A percentile compares a stretch with the other conserved stretches of the same genome.
Conservation (phyloP, 371 early-diverging fungal species). For the Haplosporangium sp. region DNA sequence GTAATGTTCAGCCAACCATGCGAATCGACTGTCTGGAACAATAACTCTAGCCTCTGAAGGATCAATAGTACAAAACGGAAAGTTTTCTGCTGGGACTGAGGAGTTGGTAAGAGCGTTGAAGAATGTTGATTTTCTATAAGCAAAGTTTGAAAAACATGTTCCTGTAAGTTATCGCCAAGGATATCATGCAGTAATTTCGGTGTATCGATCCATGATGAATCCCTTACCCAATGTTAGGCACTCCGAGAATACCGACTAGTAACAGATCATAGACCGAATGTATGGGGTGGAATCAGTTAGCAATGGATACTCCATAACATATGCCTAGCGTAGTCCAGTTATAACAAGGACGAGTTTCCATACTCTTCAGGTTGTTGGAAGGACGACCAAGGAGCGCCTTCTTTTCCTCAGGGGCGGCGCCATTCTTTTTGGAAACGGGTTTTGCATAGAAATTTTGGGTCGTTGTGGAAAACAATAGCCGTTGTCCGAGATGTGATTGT, state of each 20-base stretch:
- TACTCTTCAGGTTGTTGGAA: conserved; percentile 92
- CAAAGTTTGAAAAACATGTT: background rate
- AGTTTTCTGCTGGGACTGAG: conserved; percentile 53
- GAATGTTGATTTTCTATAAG: conserved; percentile 90
- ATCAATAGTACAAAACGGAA: conserved; percentile 91
- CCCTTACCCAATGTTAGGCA: conserved; percentile 93
- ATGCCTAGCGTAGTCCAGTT: background rate
- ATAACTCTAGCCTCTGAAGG: conserved; percentile 94
- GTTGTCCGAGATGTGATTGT: conserved; percentile 5
- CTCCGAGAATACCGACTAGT: conserved; percentile 92
- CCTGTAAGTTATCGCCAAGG: too few relatives aligned
- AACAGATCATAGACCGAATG: too few relatives aligned
- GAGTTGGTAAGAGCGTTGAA: conserved; percentile 77
- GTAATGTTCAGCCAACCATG: conserved; percentile 84
- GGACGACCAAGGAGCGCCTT: conserved; percentile 92
- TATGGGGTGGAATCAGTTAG: background rate
- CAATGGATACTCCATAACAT: background rate
- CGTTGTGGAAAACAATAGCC: conserved; percentile 31
- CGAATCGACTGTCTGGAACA: conserved; percentile 95
- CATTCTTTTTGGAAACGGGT: conserved; percentile 70
- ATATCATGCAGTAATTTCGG: too few relatives aligned
- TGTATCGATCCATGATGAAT: too few relatives aligned
- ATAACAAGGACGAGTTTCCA: background rate
- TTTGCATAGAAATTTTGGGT: conserved; percentile 26
- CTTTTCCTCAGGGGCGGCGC: conserved; percentile 64